These are phyloP conservation scores for Candida xyloterini DNA, from an alignment of 805 yeast genomes.

Conservation along the genomic window DNA sequence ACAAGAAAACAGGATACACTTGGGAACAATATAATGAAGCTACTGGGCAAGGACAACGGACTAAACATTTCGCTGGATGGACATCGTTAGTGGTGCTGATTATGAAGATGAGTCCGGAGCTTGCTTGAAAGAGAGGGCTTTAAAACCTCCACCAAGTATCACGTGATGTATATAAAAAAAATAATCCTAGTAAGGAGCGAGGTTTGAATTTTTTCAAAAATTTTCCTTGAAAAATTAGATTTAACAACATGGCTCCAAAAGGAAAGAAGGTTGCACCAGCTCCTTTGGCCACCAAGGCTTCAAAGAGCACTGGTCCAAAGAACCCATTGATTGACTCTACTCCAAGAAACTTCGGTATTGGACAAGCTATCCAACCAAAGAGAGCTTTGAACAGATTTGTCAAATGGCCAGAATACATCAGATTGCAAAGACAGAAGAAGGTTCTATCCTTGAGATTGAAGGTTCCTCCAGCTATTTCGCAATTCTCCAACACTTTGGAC, in stretches of 20 bases:
- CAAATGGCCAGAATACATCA: conserved; percentile 96
- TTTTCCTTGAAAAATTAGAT: conserved; percentile 5
- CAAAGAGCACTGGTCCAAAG: conserved; percentile 47
- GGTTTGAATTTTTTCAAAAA: conserved; percentile 6
- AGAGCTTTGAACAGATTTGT: conserved; percentile 93
- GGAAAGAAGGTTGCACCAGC: conserved; percentile 91
- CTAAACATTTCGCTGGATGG: conserved; percentile 94
- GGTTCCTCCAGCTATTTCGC: conserved; percentile 97
- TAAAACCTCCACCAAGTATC: neutral
- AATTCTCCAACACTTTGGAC: conserved; percentile 92
- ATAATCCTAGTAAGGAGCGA: conserved; percentile 2
- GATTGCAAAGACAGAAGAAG: conserved; percentile 97
- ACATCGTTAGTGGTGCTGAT: conserved; percentile 76
- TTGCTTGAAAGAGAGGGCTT: conserved; percentile 3
- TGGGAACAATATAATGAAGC: conserved; percentile 88
- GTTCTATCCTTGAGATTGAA: conserved; percentile 88
- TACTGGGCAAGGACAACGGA: conserved; percentile 75
- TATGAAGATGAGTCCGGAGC: conserved; percentile 81
- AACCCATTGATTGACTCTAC: conserved; percentile 85
- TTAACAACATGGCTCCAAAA: conserved; percentile 39
- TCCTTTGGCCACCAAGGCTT: conserved; percentile 77
- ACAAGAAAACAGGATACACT: conserved; percentile 73
- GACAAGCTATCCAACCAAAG: conserved; percentile 89
- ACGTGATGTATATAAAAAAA: conserved; percentile 5
- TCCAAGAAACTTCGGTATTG: conserved; percentile 91